Evolutionary conservation across 1,284 basidiomycete genomes (phyloP).

Genomic region (Boletus semigastroideus): DNA sequence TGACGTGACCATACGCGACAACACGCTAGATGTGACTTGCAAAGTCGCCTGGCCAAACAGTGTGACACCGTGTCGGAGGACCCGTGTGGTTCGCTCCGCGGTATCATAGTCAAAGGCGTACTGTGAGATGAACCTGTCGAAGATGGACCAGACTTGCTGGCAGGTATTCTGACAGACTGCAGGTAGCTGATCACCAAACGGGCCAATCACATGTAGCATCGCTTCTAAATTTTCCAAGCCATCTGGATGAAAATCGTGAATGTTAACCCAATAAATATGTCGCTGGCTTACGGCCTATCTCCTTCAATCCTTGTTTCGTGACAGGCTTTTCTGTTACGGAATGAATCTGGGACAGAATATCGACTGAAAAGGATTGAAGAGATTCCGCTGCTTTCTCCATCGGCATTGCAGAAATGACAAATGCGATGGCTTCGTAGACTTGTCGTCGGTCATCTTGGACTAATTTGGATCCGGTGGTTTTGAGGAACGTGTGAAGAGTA

Average conservation of each 20-base stretch:
- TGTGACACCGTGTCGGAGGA: slow-evolving; percentile 79
- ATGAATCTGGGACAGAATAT: slow-evolving; percentile 73
- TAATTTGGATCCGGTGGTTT: slow-evolving; percentile 74
- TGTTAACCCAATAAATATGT: neutral
- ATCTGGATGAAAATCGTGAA: slow-evolving; percentile 43
- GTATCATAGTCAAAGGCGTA: slow-evolving; percentile 81
- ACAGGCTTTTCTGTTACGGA: slow-evolving; percentile 51
- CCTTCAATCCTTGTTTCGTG: slow-evolving; percentile 63
- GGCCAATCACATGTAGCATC: slow-evolving; percentile 79
- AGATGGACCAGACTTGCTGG: slow-evolving; percentile 79
- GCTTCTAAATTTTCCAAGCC: slow-evolving; percentile 87
- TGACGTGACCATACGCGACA: slow-evolving; percentile 72
- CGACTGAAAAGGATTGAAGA: slow-evolving; percentile 80
- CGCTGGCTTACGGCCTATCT: slow-evolving; percentile 57
- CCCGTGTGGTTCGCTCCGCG: slow-evolving; percentile 85
- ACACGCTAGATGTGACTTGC: slow-evolving; percentile 67
- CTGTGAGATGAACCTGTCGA: slow-evolving; percentile 79
- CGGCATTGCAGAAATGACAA: slow-evolving; percentile 92
- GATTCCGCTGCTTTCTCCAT: slow-evolving; percentile 82
- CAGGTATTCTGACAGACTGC: slow-evolving; percentile 77
- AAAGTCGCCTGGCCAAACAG: slow-evolving; percentile 77
- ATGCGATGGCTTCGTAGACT: slow-evolving; percentile 93
- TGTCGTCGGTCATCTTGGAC: slow-evolving; percentile 86
- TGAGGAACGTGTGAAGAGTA: slow-evolving; percentile 88
- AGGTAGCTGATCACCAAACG: slow-evolving; percentile 82